phyloP scores from a whole-genome alignment of 345 rosid species.

The Salix suchowensis region DNA sequence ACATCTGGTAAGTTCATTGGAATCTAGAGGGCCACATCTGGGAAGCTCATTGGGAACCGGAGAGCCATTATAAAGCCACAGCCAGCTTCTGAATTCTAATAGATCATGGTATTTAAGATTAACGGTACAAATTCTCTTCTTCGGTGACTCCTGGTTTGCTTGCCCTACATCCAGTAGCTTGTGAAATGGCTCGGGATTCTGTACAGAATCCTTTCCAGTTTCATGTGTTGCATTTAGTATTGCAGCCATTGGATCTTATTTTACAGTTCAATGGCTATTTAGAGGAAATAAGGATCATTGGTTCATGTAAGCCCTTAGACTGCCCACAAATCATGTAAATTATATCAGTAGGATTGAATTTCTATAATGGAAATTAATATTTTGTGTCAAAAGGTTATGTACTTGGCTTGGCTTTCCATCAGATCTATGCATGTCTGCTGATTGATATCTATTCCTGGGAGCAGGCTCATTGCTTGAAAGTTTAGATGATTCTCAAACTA shows the following conservation, averaged over 20 bases:
- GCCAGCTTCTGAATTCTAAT: background rate
- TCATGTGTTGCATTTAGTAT: background rate
- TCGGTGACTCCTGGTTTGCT: background rate
- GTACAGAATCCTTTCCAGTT: background rate
- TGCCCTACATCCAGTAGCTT: background rate
- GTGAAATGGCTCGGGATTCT: background rate
- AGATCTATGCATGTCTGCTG: background rate
- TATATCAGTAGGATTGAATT: background rate
- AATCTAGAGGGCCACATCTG: conserved; percentile 14
- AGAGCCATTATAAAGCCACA: background rate
- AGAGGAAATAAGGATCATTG: background rate
- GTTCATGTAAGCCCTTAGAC: background rate
- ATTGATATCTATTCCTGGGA: too few species aligned
- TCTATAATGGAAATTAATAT: background rate
- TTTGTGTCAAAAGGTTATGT: background rate
- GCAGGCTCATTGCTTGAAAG: too few species aligned
- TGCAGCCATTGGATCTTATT: background rate
- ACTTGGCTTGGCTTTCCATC: background rate
- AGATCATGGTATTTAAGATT: background rate
- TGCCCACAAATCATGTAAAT: background rate
- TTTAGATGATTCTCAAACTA: too few species aligned
- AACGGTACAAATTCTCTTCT: background rate
- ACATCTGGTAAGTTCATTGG: conserved; percentile 28
- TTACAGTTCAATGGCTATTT: background rate
- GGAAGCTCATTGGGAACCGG: background rate